Evolutionary conservation across 495 filamentous ascomycete species (phyloP).

Genomic region (Penicillium roqueforti): DNA sequence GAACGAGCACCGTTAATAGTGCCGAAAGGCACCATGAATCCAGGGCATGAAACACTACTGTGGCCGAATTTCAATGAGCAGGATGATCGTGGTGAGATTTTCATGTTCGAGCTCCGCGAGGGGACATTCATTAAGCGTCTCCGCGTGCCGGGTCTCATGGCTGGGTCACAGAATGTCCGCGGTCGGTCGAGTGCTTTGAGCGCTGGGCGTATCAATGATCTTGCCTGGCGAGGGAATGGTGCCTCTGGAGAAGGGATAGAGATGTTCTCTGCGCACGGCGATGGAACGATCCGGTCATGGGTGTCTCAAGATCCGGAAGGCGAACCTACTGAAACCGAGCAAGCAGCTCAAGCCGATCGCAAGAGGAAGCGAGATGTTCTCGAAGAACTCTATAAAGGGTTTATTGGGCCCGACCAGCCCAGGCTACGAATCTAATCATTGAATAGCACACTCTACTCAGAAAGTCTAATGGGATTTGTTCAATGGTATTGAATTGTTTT

Average conservation of each 20-base stretch:
- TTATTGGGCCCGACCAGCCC: conserved; percentile 19
- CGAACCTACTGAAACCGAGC: conserved; percentile 43
- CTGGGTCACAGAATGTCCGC: conserved; percentile 29
- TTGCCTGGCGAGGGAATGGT: conserved; percentile 64
- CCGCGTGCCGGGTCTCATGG: conserved; percentile 53
- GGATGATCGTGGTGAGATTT: conserved; percentile 58
- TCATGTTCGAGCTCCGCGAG: conserved; percentile 70
- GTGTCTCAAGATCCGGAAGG: conserved; percentile 55
- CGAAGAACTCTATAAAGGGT: conserved; percentile 44
- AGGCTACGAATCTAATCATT: conserved; percentile 5
- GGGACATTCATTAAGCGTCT: conserved; percentile 69
- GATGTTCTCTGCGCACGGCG: conserved; percentile 51
- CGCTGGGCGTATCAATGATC: conserved; percentile 58
- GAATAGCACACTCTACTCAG: background rate
- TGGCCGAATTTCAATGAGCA: conserved; percentile 65
- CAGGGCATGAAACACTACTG: conserved; percentile 60
- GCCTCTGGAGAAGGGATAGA: conserved; percentile 44
- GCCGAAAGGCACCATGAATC: conserved; percentile 46
- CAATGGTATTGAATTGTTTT: background rate
- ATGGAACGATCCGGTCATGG: conserved; percentile 50
- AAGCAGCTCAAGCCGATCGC: conserved; percentile 35
- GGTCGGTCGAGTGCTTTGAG: conserved; percentile 35
- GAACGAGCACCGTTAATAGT: conserved; percentile 58
- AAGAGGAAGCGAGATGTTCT: conserved; percentile 51
- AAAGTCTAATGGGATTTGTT: background rate